Percentiles rank a stretch among this genome's conserved stretches.
phyloP scores from a whole-genome alignment of 202 grass and related monocot species.

The Alloteropsis angusta region DNA sequence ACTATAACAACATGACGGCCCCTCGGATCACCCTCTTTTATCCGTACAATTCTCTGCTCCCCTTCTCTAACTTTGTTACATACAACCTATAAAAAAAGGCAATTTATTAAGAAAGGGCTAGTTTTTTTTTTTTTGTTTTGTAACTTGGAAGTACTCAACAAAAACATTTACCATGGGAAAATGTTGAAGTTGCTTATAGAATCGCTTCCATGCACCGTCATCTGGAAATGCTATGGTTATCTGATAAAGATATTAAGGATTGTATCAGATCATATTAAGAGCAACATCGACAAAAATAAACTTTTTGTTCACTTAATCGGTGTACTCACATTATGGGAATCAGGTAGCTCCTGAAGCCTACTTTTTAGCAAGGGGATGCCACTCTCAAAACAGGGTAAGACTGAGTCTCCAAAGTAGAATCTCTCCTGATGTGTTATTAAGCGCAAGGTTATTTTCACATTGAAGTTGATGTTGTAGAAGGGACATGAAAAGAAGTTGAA shows the following conservation, averaged over 20 bases:
- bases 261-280: constrained; percentile 2
- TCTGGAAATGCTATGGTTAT: constrained; percentile 99
- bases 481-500: not conserved
- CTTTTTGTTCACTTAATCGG: not conserved
- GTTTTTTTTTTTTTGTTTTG: not conserved
- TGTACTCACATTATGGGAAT: constrained; percentile 79
- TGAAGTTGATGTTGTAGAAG: not conserved
- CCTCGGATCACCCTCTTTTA: constrained; percentile 89
- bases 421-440: constrained; percentile 50
- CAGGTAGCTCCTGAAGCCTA: constrained; percentile 74
- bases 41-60: constrained; percentile 76
- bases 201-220: constrained; percentile 92
- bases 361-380: constrained; percentile 76
- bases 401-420: constrained; percentile 93
- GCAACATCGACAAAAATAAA: not conserved
- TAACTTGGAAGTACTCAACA: not conserved
- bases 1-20: constrained; percentile 94
- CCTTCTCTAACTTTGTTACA: constrained; percentile 99
- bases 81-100: constrained; percentile 47
- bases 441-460: constrained; percentile 17
- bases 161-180: constrained; percentile 77
- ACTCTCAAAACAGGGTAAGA: constrained; percentile 98
- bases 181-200: constrained; percentile 99
- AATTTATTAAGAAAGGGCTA: not conserved
- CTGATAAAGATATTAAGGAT: constrained; percentile 37